A percentile compares a stretch with the other conserved stretches of the same genome.
Evolutionary conservation across 768 basidiomycete species (phyloP).

Genomic region (Suillus cothurnatus): DNA sequence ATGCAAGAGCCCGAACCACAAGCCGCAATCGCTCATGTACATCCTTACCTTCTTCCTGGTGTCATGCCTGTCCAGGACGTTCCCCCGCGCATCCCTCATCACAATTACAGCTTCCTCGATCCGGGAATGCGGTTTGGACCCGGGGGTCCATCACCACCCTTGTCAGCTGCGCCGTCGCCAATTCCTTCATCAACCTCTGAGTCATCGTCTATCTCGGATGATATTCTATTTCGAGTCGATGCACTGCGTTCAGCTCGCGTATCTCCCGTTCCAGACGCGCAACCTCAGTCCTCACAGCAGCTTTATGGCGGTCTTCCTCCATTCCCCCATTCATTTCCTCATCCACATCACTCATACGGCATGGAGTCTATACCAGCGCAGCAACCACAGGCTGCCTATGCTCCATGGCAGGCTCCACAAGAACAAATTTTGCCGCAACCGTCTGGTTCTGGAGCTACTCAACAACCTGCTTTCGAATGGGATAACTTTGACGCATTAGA

Average conservation of each 20-base stretch:
- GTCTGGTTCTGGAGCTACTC: background rate
- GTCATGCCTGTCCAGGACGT: constrained; percentile 10
- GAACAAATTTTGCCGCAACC: constrained; percentile 3
- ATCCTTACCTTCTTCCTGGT: constrained; percentile 9
- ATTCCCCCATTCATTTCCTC: constrained; percentile 8
- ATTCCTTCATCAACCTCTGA: constrained; percentile 26
- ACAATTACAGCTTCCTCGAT: constrained; percentile 26
- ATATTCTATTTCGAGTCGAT: constrained; percentile 17
- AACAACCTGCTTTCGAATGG: constrained; percentile 15
- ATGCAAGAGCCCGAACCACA: background rate
- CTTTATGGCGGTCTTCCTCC: background rate
- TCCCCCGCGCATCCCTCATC: constrained; percentile 17
- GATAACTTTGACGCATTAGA: constrained; percentile 8
- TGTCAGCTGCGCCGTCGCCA: constrained; percentile 55
- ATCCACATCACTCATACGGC: constrained; percentile 15
- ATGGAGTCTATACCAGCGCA: constrained; percentile 11
- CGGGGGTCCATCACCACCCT: constrained; percentile 53
- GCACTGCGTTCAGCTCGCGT: constrained; percentile 13
- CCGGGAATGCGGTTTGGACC: constrained; percentile 32
- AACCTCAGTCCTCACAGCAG: constrained; percentile 21
- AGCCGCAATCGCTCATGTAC: constrained; percentile 2
- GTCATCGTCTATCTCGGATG: constrained; percentile 13
- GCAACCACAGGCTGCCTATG: constrained; percentile 6
- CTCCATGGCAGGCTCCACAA: constrained; percentile 12
- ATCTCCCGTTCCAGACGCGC: constrained; percentile 16